These are phyloP conservation scores for Pharus latifolius DNA, from an alignment of 176 grass and related monocot genomes.

Conservation along the genomic window DNA sequence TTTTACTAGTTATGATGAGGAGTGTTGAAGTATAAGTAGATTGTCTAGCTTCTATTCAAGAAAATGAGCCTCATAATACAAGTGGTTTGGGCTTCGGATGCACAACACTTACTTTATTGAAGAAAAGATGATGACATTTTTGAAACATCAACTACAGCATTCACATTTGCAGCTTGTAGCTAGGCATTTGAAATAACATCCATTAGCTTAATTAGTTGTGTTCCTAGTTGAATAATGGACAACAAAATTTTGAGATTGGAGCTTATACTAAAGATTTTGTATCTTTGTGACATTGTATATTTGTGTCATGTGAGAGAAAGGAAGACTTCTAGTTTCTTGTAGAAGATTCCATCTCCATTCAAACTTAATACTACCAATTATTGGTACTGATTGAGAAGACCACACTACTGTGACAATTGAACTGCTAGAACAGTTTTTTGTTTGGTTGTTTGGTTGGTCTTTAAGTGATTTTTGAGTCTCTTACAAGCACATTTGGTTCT, in stretches of 20 bases:
- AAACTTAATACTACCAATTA: conserved; percentile 9
- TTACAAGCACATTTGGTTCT: too few relatives aligned
- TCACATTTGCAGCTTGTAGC: background rate
- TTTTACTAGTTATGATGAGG: too few relatives aligned
- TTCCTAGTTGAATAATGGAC: too few relatives aligned
- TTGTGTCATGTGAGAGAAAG: conserved; percentile 8
- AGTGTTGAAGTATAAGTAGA: too few relatives aligned
- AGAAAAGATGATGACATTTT: too few relatives aligned
- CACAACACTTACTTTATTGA: too few relatives aligned
- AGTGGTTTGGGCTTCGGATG: too few relatives aligned
- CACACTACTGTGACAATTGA: conserved; percentile 10
- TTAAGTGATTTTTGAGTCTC: background rate
- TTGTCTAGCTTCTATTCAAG: too few relatives aligned
- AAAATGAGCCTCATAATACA: too few relatives aligned
- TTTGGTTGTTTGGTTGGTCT: conserved; percentile 1
- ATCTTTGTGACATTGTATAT: background rate
- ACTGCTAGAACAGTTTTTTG: conserved; percentile 6
- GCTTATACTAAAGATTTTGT: background rate
- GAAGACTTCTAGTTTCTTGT: conserved; percentile 11
- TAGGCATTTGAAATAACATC: background rate
- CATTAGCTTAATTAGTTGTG: background rate
- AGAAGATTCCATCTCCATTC: conserved; percentile 15
- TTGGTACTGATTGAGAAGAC: conserved; percentile 18
- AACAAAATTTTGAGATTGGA: conserved; percentile 1
- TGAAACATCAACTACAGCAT: background rate